Conservation (phyloP, 345 rosid species). For the Corchorus olitorius region DNA sequence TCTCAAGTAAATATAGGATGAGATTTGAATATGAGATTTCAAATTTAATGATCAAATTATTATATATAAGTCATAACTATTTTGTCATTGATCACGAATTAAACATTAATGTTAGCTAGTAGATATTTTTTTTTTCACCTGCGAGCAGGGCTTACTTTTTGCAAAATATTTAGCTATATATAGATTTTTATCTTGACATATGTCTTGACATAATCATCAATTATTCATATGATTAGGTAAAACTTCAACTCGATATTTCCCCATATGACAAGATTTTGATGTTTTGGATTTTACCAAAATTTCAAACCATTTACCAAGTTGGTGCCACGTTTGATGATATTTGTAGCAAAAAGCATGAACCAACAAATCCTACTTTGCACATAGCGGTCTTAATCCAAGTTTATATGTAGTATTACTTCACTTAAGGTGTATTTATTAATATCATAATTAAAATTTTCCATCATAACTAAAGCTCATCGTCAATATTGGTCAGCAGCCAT, state of each 20-base stretch:
- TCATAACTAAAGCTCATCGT: background rate
- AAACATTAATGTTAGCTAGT: no score
- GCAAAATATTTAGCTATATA: no score
- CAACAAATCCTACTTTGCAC: background rate
- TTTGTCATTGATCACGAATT: no score
- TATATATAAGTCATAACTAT: no score
- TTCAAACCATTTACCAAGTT: background rate
- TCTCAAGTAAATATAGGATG: no score
- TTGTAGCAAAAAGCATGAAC: background rate
- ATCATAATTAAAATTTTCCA: background rate
- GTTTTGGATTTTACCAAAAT: background rate
- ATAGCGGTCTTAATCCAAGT: background rate
- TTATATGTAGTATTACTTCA: background rate
- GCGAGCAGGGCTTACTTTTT: no score
- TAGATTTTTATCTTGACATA: no score
- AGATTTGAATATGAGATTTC: no score
- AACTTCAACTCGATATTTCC: background rate
- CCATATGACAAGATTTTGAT: no score
- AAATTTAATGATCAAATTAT: no score
- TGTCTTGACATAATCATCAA: background rate
- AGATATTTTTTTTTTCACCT: no score
- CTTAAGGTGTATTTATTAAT: background rate
- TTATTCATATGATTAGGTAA: background rate
- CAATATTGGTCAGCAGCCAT: background rate
- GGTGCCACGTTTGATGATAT: background rate